Base-by-base conservation (phyloP, 192 early-diverging fungal genomes). In the Funneliformis geosporum region DNA sequence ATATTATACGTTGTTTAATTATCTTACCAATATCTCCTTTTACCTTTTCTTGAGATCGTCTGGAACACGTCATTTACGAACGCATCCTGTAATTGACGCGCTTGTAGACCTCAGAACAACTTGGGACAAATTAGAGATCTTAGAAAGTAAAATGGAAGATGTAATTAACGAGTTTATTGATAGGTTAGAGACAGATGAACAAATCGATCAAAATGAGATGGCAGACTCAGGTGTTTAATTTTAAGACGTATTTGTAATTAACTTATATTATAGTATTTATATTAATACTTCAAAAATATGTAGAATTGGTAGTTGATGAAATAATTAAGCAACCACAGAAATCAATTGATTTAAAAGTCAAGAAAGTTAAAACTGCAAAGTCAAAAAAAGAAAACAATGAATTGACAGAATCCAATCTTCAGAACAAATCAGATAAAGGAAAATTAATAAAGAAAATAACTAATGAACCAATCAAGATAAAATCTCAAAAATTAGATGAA, bases 1-100 rank as follows among this genome's bases (percentile, higher is more conserved):
- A 65, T 80, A 86, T 62, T 82, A 83, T 73, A 85, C 79, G 4
- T 61, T 93, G 28, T 87, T 92, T 81, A 90, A 91, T 76, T 97
- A 96, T 78, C 83, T 97, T 76, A 94, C 92, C 79, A 98, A 98
- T 81, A 88, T 97, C 76, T 89, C 95, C 8, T 97, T 96, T 77
- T 96, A 95, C 80, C 86, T 98, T 73, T 90, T 89, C 2, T 74
- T 95, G 78, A 88, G 93, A 88, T 85, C 88, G 65, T 87, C 84
- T 78, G 70, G 28, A 83, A 80, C 88, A 64, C 61, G 76, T 50
- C 82, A 92, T 62, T 81, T 95, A 33, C 91, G 88, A 33, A 84
- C 90, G 60, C 97, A 98, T 82, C 97, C 95, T 14, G 94, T 96
- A n/a, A 92, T 95, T 71, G 89, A 90, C 23, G 87, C 89, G 10